These are phyloP conservation scores for Clavariopsis aquatica DNA, from an alignment of 495 filamentous ascomycete species.

Conservation along the genomic window DNA sequence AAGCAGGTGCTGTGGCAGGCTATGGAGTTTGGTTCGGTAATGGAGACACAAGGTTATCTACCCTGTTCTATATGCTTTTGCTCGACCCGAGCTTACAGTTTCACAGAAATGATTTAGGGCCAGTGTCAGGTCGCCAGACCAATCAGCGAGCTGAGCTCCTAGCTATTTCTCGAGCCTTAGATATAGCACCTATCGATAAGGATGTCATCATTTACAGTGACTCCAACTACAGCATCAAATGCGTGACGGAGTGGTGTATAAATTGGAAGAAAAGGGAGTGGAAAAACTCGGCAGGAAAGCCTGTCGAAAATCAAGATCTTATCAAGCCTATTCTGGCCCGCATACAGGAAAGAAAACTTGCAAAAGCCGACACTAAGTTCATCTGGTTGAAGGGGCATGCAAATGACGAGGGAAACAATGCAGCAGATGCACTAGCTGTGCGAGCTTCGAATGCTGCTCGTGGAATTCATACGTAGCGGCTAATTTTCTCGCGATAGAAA, in stretches of 20 bases:
- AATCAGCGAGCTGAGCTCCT: constrained; percentile 95
- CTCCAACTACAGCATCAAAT: constrained; percentile 84
- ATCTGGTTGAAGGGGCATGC: constrained; percentile 87
- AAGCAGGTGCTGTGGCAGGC: constrained; percentile 68
- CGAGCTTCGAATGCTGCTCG: constrained; percentile 46
- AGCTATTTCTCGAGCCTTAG: constrained; percentile 79
- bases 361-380: constrained; percentile 66
- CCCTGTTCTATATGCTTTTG: neutral
- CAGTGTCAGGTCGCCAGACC: constrained; percentile 70
- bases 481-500: no score
- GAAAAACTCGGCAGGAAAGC: constrained; percentile 66
- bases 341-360: constrained; percentile 67
- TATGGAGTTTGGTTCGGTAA: constrained; percentile 86
- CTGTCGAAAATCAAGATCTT: constrained; percentile 84
- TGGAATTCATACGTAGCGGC: no score
- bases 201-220: constrained; percentile 75
- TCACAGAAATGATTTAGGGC: constrained; percentile 75
- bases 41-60: constrained; percentile 64
- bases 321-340: constrained; percentile 69
- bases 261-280: constrained; percentile 54
- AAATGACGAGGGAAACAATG: constrained; percentile 68
- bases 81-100: constrained; percentile 15
- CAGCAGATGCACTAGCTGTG: constrained; percentile 79
- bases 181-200: constrained; percentile 66
- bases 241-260: constrained; percentile 41